Conservation (phyloP, 2,329 filamentous ascomycete species). For the Raffaelea arxii region DNA sequence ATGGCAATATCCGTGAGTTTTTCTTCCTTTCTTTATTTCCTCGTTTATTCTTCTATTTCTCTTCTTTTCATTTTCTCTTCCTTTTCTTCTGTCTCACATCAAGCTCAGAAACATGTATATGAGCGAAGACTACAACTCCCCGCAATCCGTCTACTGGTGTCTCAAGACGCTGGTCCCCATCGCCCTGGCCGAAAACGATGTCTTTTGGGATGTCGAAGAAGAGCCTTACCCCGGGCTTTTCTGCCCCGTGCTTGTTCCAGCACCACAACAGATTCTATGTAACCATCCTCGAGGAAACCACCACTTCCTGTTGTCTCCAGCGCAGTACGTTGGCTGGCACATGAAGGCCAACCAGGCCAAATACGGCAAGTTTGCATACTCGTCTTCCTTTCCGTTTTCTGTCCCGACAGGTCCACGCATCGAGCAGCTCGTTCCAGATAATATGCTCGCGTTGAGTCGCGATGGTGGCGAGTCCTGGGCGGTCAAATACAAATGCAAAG, state of each 20-base stretch:
- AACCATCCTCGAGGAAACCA: constrained; percentile 18
- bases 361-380: constrained; percentile 31
- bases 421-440: constrained; percentile 17
- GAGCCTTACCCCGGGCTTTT: constrained; percentile 18
- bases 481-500: constrained; percentile 7
- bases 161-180: constrained; percentile 38
- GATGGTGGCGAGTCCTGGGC: constrained; percentile 14
- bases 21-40: no score
- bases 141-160: constrained; percentile 45
- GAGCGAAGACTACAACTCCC: constrained; percentile 47
- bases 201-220: constrained; percentile 36
- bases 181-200: constrained; percentile 22
- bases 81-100: no score
- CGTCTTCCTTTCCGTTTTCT: constrained; percentile 28
- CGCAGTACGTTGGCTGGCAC: constrained; percentile 22
- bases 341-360: constrained; percentile 26
- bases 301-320: constrained; percentile 27
- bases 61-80: no score
- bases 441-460: constrained; percentile 12
- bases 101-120: constrained; percentile 37
- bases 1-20: constrained; percentile 14
- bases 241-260: neutral
- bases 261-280: constrained; percentile 30
- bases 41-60: no score
- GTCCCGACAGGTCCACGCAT: constrained; percentile 22